phyloP scores from a whole-genome alignment of 768 basidiomycete genomes.

The Hericium rajendrae region DNA sequence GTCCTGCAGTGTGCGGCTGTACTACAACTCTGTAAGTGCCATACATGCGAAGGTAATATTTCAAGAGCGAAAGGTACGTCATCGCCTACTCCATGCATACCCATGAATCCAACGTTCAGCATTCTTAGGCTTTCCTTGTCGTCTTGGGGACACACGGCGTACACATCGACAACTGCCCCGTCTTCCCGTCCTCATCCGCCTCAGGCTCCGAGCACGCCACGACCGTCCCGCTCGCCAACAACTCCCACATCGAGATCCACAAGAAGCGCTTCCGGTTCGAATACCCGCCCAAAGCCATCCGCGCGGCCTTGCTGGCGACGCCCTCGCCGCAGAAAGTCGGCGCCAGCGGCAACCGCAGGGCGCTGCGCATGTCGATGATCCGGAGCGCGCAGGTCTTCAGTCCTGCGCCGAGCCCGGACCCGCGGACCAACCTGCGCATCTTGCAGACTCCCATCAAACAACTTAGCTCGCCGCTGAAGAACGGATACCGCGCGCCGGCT shows the following conservation, averaged over 20 bases:
- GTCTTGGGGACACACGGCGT: conserved; percentile 52
- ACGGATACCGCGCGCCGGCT: conserved; percentile 1
- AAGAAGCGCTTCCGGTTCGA: conserved; percentile 62
- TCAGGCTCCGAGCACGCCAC: conserved; percentile 20
- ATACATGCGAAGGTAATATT: conserved; percentile 64
- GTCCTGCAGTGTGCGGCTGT: conserved; percentile 56
- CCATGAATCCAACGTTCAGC: background rate
- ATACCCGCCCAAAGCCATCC: conserved; percentile 67
- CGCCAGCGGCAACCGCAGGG: conserved; percentile 25
- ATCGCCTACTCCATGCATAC: background rate
- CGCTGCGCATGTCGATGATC: conserved; percentile 68
- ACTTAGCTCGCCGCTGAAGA: conserved; percentile 15
- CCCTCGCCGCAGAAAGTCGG: background rate
- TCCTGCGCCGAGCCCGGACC: conserved; percentile 49
- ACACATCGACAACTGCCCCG: conserved; percentile 50
- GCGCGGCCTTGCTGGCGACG: conserved; percentile 37
- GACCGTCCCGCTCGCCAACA: conserved; percentile 56
- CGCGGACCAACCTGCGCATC: conserved; percentile 52
- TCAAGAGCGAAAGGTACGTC: conserved; percentile 48
- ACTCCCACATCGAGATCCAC: conserved; percentile 58
- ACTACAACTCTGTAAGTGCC: conserved; percentile 52
- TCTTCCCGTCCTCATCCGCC: conserved; percentile 41
- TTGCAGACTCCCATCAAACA: conserved; percentile 44
- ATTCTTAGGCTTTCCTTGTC: conserved; percentile 51
- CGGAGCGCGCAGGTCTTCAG: conserved; percentile 65